Evolutionary conservation across 331 rosid genomes (phyloP).

Genomic region (Rhamnella rubrinervis): DNA sequence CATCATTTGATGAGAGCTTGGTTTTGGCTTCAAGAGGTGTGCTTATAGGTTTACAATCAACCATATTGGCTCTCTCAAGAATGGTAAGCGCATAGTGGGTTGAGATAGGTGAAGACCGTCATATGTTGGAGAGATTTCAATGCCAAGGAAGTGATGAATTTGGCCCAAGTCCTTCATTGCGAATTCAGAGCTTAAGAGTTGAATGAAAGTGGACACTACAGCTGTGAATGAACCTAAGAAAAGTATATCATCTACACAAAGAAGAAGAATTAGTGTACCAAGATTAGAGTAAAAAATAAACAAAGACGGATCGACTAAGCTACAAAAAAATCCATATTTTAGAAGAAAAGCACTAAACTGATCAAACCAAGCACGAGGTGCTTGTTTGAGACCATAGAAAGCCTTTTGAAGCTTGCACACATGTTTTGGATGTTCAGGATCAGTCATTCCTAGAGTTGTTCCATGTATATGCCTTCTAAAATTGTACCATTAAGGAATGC

Average conservation of each 20-base stretch:
- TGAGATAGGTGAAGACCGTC: background rate
- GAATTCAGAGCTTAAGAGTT: background rate
- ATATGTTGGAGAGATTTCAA: background rate
- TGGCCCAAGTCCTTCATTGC: background rate
- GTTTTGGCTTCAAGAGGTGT: background rate
- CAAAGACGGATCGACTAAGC: background rate
- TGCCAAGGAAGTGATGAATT: background rate
- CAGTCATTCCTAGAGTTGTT: no score
- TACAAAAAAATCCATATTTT: background rate
- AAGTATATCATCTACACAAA: no score
- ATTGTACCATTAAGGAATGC: no score
- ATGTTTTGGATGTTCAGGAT: no score
- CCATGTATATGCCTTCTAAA: no score
- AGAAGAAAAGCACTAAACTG: background rate
- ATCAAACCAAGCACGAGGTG: background rate
- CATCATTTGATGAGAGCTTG: no score
- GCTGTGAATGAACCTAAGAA: background rate
- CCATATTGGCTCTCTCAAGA: background rate
- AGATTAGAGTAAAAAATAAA: background rate
- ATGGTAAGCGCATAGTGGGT: conserved; percentile 3
- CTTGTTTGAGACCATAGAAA: background rate
- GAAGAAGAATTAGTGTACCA: background rate
- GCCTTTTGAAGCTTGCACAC: no score
- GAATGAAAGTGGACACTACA: background rate
- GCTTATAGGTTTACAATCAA: background rate